Evolutionary conservation across 176 grass and related monocot species (phyloP), one percentile per base, ranked within the genome.

Genomic region (Microstegium vimineum): DNA sequence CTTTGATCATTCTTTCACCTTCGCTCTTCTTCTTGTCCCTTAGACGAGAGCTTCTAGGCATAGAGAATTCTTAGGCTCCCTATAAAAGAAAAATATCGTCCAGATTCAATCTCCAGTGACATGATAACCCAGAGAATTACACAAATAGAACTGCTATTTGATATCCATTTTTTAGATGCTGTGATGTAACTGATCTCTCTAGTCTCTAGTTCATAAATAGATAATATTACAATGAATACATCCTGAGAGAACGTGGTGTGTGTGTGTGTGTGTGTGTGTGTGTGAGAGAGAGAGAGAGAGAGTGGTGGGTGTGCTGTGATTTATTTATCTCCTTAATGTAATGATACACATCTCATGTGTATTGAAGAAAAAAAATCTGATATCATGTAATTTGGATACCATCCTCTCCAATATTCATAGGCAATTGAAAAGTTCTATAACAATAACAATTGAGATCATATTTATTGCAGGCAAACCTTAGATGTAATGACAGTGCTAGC

Each of bases 1-100:
- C 83, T 80, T 99, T 99, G n/a, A 99, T 79, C 77, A 99, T 94
- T 75, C 79, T 87, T 88, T 99, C 89, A 46, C 87, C 85, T 93
- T 92, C 93, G 60, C 88, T 85, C 83, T 92, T 98, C 76, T 87
- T 88, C 76, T 95, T 99, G 81, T 90, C 75, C 90, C 90, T 95
- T 84, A 99, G 75, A 37, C 96, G 88, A 31, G 87, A 99, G 78
- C 96, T 95, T 89, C 87, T 90, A 82, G 93, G 96, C 71, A 94
- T 66, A 84, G 43, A 52, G 73, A 79, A 71, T 71, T 72, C 34
- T 81, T 92, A 20, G 83, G 80, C 31, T 90, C 89, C 80, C 96
- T 99, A 81, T 27, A 85, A 82, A 73, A 76, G 27, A 9, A 4
- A 91, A 74, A 69, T 62, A 64, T 30, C 32, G 18, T 61, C 62